These are phyloP conservation scores for Beauveria sp. DNA, from an alignment of 2,329 filamentous ascomycete species.

Conservation along the genomic window DNA sequence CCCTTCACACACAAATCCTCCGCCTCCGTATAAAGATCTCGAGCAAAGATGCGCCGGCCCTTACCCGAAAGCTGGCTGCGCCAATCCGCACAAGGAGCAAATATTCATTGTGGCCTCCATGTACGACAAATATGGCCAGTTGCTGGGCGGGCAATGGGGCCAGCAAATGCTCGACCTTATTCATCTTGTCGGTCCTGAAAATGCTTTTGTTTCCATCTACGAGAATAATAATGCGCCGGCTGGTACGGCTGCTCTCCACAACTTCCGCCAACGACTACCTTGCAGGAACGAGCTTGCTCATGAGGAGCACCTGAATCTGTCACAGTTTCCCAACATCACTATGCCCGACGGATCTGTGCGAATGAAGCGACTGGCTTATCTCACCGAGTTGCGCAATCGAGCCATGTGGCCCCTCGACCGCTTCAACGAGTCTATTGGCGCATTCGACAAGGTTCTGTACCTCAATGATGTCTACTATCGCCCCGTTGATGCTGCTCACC, in stretches of 20 bases:
- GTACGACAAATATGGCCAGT: constrained; percentile 53
- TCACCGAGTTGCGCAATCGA: constrained; percentile 65
- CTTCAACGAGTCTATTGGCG: constrained; percentile 27
- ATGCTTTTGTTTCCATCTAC: constrained; percentile 66
- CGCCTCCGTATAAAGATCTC: constrained; percentile 29
- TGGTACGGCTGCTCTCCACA: constrained; percentile 45
- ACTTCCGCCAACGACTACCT: constrained; percentile 40
- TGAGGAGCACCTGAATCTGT: constrained; percentile 50
- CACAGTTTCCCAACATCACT: constrained; percentile 49
- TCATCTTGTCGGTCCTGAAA: constrained; percentile 56
- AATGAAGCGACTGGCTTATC: constrained; percentile 66
- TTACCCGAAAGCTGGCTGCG: constrained; percentile 24
- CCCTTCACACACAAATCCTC: constrained; percentile 35
- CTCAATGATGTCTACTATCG: constrained; percentile 58
- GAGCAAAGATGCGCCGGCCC: constrained; percentile 23
- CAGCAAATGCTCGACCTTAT: constrained; percentile 52
- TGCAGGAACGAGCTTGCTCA: constrained; percentile 46
- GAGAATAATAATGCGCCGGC: constrained; percentile 59
- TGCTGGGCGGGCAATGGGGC: constrained; percentile 60
- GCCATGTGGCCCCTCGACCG: constrained; percentile 56
- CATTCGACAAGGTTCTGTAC: constrained; percentile 52
- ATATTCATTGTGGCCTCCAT: constrained; percentile 69
- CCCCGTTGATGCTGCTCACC: constrained; percentile 43
- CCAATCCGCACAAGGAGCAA: constrained; percentile 46
- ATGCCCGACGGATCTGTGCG: constrained; percentile 55